Evolutionary conservation across 495 filamentous ascomycete genomes (phyloP).

Genomic region (Parachaetomium inaequale): DNA sequence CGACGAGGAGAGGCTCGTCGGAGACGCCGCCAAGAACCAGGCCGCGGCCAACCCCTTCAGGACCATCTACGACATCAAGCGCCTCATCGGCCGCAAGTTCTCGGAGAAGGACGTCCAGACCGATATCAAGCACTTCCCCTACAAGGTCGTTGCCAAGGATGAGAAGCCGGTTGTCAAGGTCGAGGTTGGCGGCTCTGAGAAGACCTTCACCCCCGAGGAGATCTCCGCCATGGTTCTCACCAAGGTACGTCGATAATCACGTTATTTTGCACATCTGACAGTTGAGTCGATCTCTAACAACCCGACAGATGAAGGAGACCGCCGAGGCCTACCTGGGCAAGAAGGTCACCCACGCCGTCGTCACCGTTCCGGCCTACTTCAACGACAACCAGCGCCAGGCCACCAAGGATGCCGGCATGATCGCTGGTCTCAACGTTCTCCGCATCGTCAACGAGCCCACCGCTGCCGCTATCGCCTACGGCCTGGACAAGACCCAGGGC

Average conservation of each 20-base stretch:
- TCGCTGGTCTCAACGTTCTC: constrained; percentile 93
- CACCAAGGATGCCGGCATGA: constrained; percentile 94
- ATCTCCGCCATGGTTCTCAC: constrained; percentile 82
- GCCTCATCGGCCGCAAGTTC: constrained; percentile 87
- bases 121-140: constrained; percentile 89
- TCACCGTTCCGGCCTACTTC: constrained; percentile 98
- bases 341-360: constrained; percentile 94
- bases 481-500: constrained; percentile 78
- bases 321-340: constrained; percentile 90
- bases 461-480: constrained; percentile 82
- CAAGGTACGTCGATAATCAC: constrained; percentile 42
- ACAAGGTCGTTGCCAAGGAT: constrained; percentile 76
- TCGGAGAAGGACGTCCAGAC: constrained; percentile 78
- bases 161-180: constrained; percentile 80
- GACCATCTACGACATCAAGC: constrained; percentile 94
- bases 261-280: not conserved
- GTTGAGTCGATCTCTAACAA: constrained; percentile 7
- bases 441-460: constrained; percentile 97
- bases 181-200: constrained; percentile 66
- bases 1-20: constrained; percentile 94
- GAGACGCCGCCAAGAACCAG: constrained; percentile 99
- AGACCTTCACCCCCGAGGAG: constrained; percentile 82
- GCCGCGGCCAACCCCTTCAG: constrained; percentile 84
- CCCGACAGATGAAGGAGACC: constrained; percentile 82
- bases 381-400: constrained; percentile 98